Conservation (phyloP, 257 asterid genomes). For the Thymus mandschuricus region DNA sequence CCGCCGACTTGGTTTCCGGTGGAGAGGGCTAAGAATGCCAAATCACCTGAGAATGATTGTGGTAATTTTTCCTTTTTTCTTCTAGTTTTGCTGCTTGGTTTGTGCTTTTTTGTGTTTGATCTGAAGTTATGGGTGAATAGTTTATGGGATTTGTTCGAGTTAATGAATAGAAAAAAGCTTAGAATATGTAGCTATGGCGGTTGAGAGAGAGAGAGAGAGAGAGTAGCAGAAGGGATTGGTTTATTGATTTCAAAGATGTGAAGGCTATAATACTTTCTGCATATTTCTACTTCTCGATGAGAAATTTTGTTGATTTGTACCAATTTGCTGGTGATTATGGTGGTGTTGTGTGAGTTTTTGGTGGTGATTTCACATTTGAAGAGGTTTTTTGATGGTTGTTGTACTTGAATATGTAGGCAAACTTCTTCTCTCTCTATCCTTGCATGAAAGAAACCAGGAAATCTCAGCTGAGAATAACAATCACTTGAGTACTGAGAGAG, state of each 20-base stretch:
- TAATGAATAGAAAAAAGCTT: background rate
- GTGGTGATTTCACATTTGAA: background rate
- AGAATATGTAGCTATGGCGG: background rate
- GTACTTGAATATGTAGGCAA: slow-evolving; percentile 52
- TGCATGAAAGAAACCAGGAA: slow-evolving; percentile 62
- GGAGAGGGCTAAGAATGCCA: slow-evolving; percentile 47
- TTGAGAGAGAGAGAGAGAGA: too few species aligned
- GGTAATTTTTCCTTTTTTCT: slow-evolving; percentile 47
- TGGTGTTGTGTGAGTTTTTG: background rate
- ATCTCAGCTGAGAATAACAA: slow-evolving; percentile 30
- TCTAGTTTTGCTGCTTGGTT: background rate
- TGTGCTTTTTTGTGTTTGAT: background rate
- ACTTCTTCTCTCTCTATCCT: slow-evolving; percentile 69
- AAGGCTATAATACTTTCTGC: background rate
- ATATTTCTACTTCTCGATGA: background rate
- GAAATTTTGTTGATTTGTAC: too few species aligned
- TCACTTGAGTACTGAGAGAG: slow-evolving; percentile 17
- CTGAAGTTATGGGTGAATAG: background rate
- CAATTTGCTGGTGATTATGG: background rate
- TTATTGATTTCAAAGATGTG: background rate
- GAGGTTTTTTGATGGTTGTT: background rate
- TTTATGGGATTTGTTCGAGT: background rate
- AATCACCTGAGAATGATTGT: slow-evolving; percentile 46
- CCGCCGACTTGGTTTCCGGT: slow-evolving; percentile 85
- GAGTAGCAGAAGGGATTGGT: background rate